Base-by-base conservation (phyloP, 2,329 filamentous ascomycete species). In the Helotiales sp. region DNA sequence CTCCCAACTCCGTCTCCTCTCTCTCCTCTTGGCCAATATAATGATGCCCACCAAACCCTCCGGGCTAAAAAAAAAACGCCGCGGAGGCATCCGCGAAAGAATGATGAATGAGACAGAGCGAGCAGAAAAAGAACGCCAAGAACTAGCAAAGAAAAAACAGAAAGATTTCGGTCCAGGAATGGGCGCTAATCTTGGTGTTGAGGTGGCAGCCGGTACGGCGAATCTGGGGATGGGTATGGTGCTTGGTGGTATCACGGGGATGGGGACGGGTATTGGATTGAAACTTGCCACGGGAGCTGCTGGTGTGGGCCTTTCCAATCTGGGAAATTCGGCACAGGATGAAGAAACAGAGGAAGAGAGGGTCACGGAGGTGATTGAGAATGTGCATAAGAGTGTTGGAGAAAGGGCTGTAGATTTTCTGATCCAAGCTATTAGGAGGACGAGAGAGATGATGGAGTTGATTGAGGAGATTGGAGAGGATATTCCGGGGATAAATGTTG, bases 1-100 rank as follows among this genome's bases (percentile, higher is more conserved):
- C 62, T 81, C 83, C 52, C 89, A 90, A 72, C 81, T 90, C 64
- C 79, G 81, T 29, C 89, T 88, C 65, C 81, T 86, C 25, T 87
- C 87, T 7, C 76, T 79, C 15, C 73, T 90, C 6, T 80, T 91
- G 30, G 76, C 81, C 33, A 84, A 87, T 63, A 77, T 89, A 44
- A 74, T 81, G 5, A 75, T 89, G 0, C 81, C 84, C 10, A 42
- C 1, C 19, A 52, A 29, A 17, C 50, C 36, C 17, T 19, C 33
- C 7, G 34, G 34, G 4, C 34, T 52, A 7, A n/a, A 30, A 5
- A 13, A 17, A 0, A 31, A n/a, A 10, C 29, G 42, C 3, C n/a
- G 17, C 1, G 31, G 38, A 22, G 52, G 52, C 8, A 19, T 46
- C 13, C 27, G 36, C 9, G 52, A 46, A 12, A 46, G 27, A 22